These are phyloP conservation scores for Arachis hypogaea DNA, from an alignment of 306 rosid genomes.

Conservation along the genomic window DNA sequence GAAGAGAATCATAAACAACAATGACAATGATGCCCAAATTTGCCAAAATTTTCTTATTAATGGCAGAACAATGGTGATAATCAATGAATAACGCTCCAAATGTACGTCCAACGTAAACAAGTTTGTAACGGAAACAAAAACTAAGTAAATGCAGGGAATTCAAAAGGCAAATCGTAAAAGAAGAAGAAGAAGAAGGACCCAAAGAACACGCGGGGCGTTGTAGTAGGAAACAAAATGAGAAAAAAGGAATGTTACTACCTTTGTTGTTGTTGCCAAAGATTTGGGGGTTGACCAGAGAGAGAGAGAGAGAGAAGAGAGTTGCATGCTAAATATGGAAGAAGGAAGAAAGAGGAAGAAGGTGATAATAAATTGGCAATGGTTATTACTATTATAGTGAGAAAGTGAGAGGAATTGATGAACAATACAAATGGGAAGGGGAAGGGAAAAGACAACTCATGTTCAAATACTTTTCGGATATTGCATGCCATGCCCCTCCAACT, in stretches of 20 bases:
- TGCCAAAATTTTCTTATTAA: conserved; percentile 11
- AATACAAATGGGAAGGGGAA: neutral
- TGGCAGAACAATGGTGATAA: conserved; percentile 28
- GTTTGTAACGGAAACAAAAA: conserved; percentile 58
- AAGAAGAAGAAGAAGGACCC: neutral
- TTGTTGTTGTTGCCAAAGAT: conserved; percentile 32
- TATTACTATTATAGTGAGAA: neutral
- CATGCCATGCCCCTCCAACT: neutral
- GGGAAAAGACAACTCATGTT: neutral
- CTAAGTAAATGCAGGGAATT: conserved; percentile 43
- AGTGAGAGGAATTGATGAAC: conserved; percentile 11
- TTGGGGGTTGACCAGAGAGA: neutral
- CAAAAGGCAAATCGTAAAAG: conserved; percentile 15
- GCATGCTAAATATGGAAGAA: conserved; percentile 55
- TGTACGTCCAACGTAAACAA: conserved; percentile 23
- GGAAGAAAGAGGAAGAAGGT: conserved; percentile 23
- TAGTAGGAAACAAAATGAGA: neutral
- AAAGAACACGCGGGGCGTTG: neutral
- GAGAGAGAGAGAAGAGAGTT: conserved; percentile 20
- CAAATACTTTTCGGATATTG: neutral
- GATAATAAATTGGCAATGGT: neutral
- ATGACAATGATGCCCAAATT: conserved; percentile 3
- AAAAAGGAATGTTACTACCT: conserved; percentile 40
- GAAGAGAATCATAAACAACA: neutral
- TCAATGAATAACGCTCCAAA: conserved; percentile 35